These are phyloP conservation scores for Syzygium grande DNA, from an alignment of 345 rosid genomes.

Conservation along the genomic window DNA sequence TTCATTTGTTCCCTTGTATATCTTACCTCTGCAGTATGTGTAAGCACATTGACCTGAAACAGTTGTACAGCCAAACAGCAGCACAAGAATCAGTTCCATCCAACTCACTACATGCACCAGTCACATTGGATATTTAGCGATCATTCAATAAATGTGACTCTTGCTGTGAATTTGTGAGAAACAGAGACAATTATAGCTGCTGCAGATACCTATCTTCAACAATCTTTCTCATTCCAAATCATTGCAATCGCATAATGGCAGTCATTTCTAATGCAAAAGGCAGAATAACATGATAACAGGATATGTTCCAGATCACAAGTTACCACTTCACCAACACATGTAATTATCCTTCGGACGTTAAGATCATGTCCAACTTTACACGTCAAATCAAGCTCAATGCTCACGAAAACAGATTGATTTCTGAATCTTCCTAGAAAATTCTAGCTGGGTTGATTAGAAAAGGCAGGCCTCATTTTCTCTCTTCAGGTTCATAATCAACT, in stretches of 20 bases:
- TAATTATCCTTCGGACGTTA: neutral
- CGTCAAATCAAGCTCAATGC: neutral
- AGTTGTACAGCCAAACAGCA: neutral
- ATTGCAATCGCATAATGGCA: neutral
- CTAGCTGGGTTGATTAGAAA: neutral
- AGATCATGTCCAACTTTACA: neutral
- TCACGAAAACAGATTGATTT: neutral
- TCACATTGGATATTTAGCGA: neutral
- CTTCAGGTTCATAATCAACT: neutral
- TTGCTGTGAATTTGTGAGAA: neutral
- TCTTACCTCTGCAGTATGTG: conserved; percentile 43
- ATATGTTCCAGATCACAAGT: neutral
- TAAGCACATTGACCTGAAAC: conserved; percentile 63
- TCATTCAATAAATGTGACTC: neutral
- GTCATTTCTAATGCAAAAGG: neutral
- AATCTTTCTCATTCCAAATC: neutral
- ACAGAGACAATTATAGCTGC: neutral
- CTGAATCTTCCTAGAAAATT: neutral
- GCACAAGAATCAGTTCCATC: neutral
- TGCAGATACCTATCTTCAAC: neutral
- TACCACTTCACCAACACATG: neutral
- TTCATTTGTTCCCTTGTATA: neutral
- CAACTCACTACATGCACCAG: neutral
- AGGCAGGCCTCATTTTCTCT: neutral
- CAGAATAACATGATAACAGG: neutral